Base-by-base conservation (phyloP, 139 green algal species). In the Cymbomonas tetramitiformis region DNA sequence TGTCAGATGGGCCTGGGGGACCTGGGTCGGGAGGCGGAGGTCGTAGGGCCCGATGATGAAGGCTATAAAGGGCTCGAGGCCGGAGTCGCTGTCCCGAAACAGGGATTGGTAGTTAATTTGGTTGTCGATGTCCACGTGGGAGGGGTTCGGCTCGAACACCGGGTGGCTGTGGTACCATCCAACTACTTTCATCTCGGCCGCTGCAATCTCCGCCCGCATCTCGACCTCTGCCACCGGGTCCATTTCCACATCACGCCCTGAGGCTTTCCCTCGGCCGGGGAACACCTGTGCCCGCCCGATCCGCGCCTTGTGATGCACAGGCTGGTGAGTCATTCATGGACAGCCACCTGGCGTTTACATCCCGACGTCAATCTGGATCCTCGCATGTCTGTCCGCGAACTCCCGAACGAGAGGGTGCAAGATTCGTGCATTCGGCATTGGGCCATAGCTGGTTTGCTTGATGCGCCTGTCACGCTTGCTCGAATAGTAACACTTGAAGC, bases 111-210 rank as follows among this genome's bases (percentile, higher is more conserved):
- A 88, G 73, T 93, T 93, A 30, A 78, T 64, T 64, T 93, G 84
- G 75, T 87, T 90, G 56, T 86, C 76, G 19, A 77, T 78, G 72
- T 90, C 82, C 67, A 85, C 86, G 47, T 71, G 57, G 10, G 61
- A 79, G 15, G 83, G 83, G 3, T 44, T 73, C 6, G 83, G 68
- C 43, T 76, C 69, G 49, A 90, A 93, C 19, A 84, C 62, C 15
- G 82, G 83, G 71, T 93, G 83, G 1, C 68, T 82, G 74, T 93
- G 83, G 55, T 84, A 86, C 83, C 83, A 87, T 30, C 79, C 83
- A 15, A 88, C 75, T 7, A 73, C 57, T 0, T 36, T 52, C 41
- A 84, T 61, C 1, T 74, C 78, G 19, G 57, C 51, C 1, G 26
- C 55, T 26, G 70, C 59, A 73, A 93, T 86, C 21, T 64, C 30